Evolutionary conservation across 2,329 filamentous ascomycete species (phyloP).

Genomic region (Pleomassaria siparia): DNA sequence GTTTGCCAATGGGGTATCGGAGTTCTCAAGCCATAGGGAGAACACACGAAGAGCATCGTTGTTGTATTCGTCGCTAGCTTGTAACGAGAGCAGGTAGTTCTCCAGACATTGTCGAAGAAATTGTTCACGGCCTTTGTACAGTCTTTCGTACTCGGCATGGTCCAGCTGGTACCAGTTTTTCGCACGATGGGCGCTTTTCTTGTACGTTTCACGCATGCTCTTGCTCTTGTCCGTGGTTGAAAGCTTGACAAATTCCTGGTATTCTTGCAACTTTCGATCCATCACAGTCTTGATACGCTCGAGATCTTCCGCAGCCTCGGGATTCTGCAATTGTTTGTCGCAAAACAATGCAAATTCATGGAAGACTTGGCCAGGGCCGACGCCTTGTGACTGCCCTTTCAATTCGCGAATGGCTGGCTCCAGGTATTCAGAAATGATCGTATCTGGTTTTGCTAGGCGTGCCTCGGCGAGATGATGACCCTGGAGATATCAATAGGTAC

Average conservation of each 20-base stretch:
- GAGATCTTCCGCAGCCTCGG: constrained; percentile 81
- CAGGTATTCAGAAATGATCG: constrained; percentile 84
- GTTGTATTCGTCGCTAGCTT: constrained; percentile 83
- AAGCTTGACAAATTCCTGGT: constrained; percentile 69
- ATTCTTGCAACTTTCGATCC: constrained; percentile 78
- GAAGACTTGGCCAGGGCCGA: constrained; percentile 83
- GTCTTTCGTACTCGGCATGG: constrained; percentile 78
- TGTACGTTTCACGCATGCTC: constrained; percentile 53
- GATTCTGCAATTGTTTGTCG: constrained; percentile 87
- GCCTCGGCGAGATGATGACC: constrained; percentile 89
- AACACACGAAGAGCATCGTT: constrained; percentile 90
- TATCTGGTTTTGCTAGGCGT: constrained; percentile 84
- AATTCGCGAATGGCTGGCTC: constrained; percentile 82
- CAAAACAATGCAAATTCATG: constrained; percentile 96
- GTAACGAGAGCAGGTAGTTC: constrained; percentile 85
- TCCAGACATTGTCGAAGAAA: constrained; percentile 88
- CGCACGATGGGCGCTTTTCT: constrained; percentile 67
- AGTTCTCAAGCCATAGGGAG: constrained; percentile 89
- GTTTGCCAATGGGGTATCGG: constrained; percentile 75
- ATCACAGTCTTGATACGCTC: constrained; percentile 76
- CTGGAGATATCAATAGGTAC: constrained; percentile 37
- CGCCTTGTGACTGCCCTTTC: constrained; percentile 65
- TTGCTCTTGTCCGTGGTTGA: constrained; percentile 50
- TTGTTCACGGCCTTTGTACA: constrained; percentile 73
- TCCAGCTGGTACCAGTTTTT: constrained; percentile 89